Conservation (phyloP, 2,329 filamentous ascomycete genomes). For the Cladophialophora chaetospira region DNA sequence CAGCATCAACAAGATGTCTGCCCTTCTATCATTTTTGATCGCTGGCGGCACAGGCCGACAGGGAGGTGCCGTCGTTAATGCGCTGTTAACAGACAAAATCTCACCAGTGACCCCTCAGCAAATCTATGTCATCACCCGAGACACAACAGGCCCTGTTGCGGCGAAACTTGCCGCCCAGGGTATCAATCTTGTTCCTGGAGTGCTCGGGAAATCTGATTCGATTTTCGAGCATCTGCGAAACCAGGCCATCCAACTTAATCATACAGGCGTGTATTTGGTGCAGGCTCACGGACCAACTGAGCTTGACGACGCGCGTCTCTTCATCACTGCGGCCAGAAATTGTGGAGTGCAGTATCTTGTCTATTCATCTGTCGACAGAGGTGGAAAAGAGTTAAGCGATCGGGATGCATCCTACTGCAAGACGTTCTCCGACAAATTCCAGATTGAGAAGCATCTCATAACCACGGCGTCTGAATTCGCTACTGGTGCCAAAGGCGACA, state of each 20-base stretch:
- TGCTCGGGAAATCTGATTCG: background rate
- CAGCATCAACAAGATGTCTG: background rate
- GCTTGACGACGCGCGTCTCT: constrained; percentile 31
- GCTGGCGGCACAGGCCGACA: background rate
- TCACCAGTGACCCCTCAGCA: background rate
- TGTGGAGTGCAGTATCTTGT: constrained; percentile 61
- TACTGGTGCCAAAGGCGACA: constrained; percentile 38
- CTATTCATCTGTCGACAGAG: constrained; percentile 65
- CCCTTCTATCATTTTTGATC: background rate
- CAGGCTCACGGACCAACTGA: constrained; percentile 8
- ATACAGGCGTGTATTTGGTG: background rate
- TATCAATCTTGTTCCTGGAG: background rate
- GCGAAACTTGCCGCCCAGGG: background rate
- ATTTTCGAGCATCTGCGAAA: background rate
- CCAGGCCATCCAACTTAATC: background rate
- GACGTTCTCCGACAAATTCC: constrained; percentile 63
- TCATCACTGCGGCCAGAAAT: constrained; percentile 59
- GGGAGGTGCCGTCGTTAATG: background rate
- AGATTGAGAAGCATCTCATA: constrained; percentile 62
- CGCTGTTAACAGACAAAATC: background rate
- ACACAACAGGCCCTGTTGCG: background rate
- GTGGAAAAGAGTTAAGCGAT: constrained; percentile 54
- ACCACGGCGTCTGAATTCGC: constrained; percentile 34
- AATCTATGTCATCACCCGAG: constrained; percentile 5
- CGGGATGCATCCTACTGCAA: constrained; percentile 57